phyloP scores from a whole-genome alignment of 2,329 filamentous ascomycete species.

The Pyricularia grisea region DNA sequence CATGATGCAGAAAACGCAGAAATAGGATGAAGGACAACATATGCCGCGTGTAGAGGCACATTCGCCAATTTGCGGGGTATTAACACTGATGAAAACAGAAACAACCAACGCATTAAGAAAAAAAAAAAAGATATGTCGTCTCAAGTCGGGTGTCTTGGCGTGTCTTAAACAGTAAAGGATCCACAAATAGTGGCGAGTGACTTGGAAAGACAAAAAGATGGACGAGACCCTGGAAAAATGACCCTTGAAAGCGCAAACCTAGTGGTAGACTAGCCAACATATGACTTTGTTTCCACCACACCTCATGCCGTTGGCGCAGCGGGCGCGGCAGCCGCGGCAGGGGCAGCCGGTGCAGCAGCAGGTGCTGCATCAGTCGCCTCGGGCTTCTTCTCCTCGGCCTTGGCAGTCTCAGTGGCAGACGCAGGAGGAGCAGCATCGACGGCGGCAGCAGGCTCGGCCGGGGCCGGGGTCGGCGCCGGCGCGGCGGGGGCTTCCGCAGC shows the following conservation, averaged over 20 bases:
- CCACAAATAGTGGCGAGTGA: not conserved
- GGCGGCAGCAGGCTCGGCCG: not conserved
- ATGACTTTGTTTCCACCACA: not conserved
- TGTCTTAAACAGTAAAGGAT: not conserved
- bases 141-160: not conserved
- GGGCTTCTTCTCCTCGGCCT: not conserved
- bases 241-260: not conserved
- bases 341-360: not conserved
- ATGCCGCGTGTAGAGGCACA: not conserved
- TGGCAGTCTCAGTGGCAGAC: not conserved
- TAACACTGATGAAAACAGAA: not conserved
- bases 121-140: not conserved
- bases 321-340: not conserved
- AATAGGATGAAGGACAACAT: not conserved
- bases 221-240: not conserved
- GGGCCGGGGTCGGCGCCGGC: not conserved
- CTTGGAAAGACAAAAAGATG: not conserved
- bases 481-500: not conserved
- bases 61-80: not conserved
- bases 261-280: not conserved
- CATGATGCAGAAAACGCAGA: not conserved
- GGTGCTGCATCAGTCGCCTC: not conserved
- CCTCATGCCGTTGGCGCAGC: not conserved
- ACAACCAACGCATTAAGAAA: not conserved
- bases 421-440: not conserved